Evolutionary conservation across 208 protist species (phyloP).

Genomic region (Trypanosoma congolense): DNA sequence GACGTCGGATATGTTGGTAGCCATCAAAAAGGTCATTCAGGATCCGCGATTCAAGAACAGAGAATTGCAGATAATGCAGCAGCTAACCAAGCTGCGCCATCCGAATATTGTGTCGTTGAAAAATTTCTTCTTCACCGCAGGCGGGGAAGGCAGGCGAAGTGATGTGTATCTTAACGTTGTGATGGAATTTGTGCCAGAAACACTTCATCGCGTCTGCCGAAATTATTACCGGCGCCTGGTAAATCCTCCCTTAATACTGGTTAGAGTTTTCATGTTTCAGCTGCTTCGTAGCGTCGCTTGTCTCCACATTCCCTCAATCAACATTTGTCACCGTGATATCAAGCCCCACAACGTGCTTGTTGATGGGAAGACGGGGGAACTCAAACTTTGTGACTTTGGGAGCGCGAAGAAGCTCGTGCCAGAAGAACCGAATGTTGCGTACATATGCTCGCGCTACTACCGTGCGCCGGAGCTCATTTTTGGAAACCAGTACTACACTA

Average conservation of each 20-base stretch:
- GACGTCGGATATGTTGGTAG: conserved; percentile 51
- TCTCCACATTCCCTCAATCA: conserved; percentile 92
- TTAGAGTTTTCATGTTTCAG: conserved; percentile 87
- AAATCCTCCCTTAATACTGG: conserved; percentile 53
- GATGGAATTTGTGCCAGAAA: conserved; percentile 99
- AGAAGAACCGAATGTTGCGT: conserved; percentile 97
- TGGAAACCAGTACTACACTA: conserved; percentile 98
- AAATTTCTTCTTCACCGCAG: conserved; percentile 95
- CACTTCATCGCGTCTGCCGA: conserved; percentile 92
- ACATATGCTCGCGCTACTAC: conserved; percentile 99
- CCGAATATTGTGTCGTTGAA: conserved; percentile 93
- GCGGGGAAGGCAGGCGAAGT: conserved; percentile 86
- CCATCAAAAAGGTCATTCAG: conserved; percentile 93
- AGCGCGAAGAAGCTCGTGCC: conserved; percentile 99
- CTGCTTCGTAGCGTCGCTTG: conserved; percentile 91
- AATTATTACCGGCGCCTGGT: conserved; percentile 92
- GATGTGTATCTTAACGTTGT: conserved; percentile 99
- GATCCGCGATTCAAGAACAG: conserved; percentile 98
- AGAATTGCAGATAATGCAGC: conserved; percentile 92
- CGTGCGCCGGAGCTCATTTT: conserved; percentile 99
- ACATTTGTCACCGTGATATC: conserved; percentile 96
- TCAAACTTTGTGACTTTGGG: conserved; percentile 98
- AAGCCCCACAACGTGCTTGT: conserved; percentile 99
- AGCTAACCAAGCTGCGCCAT: conserved; percentile 83
- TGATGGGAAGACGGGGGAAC: conserved; percentile 92